Percentiles rank a stretch among this genome's conserved stretches.
Evolutionary conservation across 768 basidiomycete species (phyloP).

Genomic region (Xanthoconium purpureum): DNA sequence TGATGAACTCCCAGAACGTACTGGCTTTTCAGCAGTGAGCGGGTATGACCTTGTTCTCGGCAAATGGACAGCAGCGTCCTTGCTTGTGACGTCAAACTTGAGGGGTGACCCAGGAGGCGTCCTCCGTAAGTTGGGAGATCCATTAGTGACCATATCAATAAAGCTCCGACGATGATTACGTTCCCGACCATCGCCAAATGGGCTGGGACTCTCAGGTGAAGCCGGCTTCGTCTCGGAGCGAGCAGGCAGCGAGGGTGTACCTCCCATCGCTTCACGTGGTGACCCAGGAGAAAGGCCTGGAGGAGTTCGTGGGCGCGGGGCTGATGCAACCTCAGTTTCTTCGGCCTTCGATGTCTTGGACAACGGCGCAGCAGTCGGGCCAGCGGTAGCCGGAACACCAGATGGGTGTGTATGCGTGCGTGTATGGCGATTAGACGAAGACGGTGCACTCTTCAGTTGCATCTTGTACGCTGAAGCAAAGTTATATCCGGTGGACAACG

Average conservation of each 20-base stretch:
- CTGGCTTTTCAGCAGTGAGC: slow-evolving; percentile 1
- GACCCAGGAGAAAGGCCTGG: slow-evolving; percentile 24
- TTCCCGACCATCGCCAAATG: slow-evolving; percentile 14
- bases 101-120: slow-evolving; percentile 52
- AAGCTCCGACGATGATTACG: slow-evolving; percentile 61
- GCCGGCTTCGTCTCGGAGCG: slow-evolving; percentile 10
- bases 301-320: background rate
- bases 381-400: slow-evolving; percentile 36
- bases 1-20: slow-evolving; percentile 8
- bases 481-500: slow-evolving; percentile 57
- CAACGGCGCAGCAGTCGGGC: slow-evolving; percentile 40
- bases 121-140: slow-evolving; percentile 33
- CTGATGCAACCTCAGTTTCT: background rate
- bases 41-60: slow-evolving; percentile 40
- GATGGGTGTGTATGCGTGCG: slow-evolving; percentile 52
- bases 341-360: slow-evolving; percentile 9
- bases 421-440: slow-evolving; percentile 19
- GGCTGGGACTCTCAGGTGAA: slow-evolving; percentile 9
- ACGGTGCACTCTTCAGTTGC: slow-evolving; percentile 21
- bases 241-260: slow-evolving; percentile 5
- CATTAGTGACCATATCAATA: slow-evolving; percentile 41
- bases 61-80: slow-evolving; percentile 23
- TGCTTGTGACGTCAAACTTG: slow-evolving; percentile 17
- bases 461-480: slow-evolving; percentile 49
- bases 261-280: slow-evolving; percentile 9